Conservation (phyloP, 768 basidiomycete species). For the Boletellus sp. region DNA sequence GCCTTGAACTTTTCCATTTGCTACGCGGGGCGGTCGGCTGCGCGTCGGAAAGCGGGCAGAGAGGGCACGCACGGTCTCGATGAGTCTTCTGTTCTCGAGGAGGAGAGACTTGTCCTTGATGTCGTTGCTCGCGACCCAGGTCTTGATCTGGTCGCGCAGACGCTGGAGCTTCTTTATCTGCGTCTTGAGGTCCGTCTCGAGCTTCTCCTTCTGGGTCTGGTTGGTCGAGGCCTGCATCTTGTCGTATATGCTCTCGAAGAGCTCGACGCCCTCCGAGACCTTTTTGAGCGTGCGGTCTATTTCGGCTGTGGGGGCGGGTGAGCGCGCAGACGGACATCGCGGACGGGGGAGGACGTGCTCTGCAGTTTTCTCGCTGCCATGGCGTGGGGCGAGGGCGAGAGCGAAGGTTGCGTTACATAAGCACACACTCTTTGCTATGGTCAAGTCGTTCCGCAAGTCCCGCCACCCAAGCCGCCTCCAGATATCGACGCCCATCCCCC, state of each 20-base stretch:
- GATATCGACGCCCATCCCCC: slow-evolving; percentile 61
- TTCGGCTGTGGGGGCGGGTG: slow-evolving; percentile 60
- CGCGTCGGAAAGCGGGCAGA: slow-evolving; percentile 6
- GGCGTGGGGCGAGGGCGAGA: slow-evolving; percentile 18
- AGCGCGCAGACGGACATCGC: no score
- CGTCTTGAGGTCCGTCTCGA: slow-evolving; percentile 91
- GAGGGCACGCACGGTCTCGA: slow-evolving; percentile 84
- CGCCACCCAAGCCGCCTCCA: slow-evolving; percentile 58
- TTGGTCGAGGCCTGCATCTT: slow-evolving; percentile 97
- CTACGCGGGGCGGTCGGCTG: slow-evolving; percentile 40
- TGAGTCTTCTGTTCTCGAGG: slow-evolving; percentile 90
- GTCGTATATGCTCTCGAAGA: slow-evolving; percentile 93
- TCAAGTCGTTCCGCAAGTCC: slow-evolving; percentile 84
- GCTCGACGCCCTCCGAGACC: slow-evolving; percentile 91
- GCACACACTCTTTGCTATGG: slow-evolving; percentile 31
- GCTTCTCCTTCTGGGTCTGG: slow-evolving; percentile 98
- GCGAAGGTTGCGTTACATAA: slow-evolving; percentile 25
- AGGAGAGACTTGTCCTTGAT: slow-evolving; percentile 97
- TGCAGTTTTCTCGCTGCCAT: slow-evolving; percentile 93
- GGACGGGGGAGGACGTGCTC: slow-evolving; percentile 44
- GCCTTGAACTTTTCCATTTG: slow-evolving; percentile 99
- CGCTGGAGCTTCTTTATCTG: slow-evolving; percentile 96
- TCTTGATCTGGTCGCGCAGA: slow-evolving; percentile 84
- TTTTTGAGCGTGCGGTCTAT: slow-evolving; percentile 99
- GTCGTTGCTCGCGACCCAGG: slow-evolving; percentile 96